phyloP scores from a whole-genome alignment of 176 grass and related monocot species.

The Musa schizocarpa region DNA sequence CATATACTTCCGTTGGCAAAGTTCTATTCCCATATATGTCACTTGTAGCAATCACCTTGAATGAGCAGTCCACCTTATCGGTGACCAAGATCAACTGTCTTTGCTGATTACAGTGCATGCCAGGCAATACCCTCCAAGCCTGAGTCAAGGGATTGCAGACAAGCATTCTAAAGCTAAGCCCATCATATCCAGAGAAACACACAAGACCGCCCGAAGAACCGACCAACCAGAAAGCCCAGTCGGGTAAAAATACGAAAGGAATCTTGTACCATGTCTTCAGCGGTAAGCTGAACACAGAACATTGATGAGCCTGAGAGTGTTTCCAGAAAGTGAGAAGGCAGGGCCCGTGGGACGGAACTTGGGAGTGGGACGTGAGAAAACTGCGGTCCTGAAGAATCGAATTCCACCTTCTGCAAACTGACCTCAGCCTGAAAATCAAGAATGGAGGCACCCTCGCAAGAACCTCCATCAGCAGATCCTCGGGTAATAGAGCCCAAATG shows the following conservation, averaged over 20 bases:
- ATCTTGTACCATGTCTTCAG: constrained; percentile 71
- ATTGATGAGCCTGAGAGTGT: constrained; percentile 45
- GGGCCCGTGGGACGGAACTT: constrained; percentile 61
- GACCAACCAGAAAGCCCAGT: constrained; percentile 86
- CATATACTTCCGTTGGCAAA: constrained; percentile 83
- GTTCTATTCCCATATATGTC: constrained; percentile 75
- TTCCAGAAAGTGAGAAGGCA: constrained; percentile 77
- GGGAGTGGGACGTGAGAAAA: constrained; percentile 65
- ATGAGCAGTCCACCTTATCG: constrained; percentile 33
- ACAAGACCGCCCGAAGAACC: constrained; percentile 85
- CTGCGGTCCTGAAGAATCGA: constrained; percentile 45
- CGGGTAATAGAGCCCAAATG: constrained; percentile 62
- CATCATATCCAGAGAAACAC: constrained; percentile 85
- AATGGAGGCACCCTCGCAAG: constrained; percentile 89
- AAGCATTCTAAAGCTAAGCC: constrained; percentile 46
- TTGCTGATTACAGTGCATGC: constrained; percentile 85
- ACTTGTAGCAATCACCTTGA: constrained; percentile 75
- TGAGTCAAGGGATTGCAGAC: constrained; percentile 87
- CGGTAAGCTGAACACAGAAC: constrained; percentile 65
- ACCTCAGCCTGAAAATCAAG: constrained; percentile 62
- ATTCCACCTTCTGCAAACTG: constrained; percentile 67
- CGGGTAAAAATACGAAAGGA: constrained; percentile 63
- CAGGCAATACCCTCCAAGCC: constrained; percentile 62
- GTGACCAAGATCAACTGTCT: constrained; percentile 74
- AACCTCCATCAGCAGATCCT: constrained; percentile 71